Percentiles rank a stretch among this genome's conserved stretches.
Conservation (phyloP, 1,284 basidiomycete genomes). For the Thecaphora thlaspeos region DNA sequence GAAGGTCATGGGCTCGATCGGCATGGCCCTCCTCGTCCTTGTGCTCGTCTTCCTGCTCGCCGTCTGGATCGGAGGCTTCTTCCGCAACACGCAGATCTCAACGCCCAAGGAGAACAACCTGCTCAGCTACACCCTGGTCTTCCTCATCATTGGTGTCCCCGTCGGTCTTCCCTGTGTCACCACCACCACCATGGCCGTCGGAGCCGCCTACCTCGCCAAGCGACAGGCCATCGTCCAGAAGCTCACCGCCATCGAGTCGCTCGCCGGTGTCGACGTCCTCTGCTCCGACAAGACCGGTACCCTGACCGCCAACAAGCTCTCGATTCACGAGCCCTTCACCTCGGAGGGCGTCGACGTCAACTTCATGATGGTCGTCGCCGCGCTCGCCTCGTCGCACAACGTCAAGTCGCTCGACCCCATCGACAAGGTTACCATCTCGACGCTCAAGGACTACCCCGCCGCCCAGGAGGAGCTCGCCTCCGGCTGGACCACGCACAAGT, state of each 20-base stretch:
- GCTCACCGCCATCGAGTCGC: slow-evolving; percentile 65
- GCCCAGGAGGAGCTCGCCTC: slow-evolving; percentile 62
- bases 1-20: slow-evolving; percentile 63
- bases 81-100: slow-evolving; percentile 62
- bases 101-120: slow-evolving; percentile 62
- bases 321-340: slow-evolving; percentile 63
- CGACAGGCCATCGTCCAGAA: slow-evolving; percentile 67
- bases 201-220: slow-evolving; percentile 64
- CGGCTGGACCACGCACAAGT: slow-evolving; percentile 64
- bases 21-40: slow-evolving; percentile 62
- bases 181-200: slow-evolving; percentile 64
- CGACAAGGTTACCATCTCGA: slow-evolving; percentile 64
- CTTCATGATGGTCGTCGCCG: slow-evolving; percentile 63
- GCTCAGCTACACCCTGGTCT: slow-evolving; percentile 62
- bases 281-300: slow-evolving; percentile 67
- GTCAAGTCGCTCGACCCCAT: slow-evolving; percentile 65
- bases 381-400: slow-evolving; percentile 65
- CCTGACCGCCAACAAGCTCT: slow-evolving; percentile 66
- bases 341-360: slow-evolving; percentile 61
- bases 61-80: slow-evolving; percentile 62
- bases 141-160: slow-evolving; percentile 64
- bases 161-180: slow-evolving; percentile 65
- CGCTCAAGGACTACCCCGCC: slow-evolving; percentile 64
- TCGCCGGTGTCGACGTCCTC: slow-evolving; percentile 65
- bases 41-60: slow-evolving; percentile 63